These are phyloP conservation scores for Vigna radiata DNA, from an alignment of 306 rosid species.

Conservation along the genomic window DNA sequence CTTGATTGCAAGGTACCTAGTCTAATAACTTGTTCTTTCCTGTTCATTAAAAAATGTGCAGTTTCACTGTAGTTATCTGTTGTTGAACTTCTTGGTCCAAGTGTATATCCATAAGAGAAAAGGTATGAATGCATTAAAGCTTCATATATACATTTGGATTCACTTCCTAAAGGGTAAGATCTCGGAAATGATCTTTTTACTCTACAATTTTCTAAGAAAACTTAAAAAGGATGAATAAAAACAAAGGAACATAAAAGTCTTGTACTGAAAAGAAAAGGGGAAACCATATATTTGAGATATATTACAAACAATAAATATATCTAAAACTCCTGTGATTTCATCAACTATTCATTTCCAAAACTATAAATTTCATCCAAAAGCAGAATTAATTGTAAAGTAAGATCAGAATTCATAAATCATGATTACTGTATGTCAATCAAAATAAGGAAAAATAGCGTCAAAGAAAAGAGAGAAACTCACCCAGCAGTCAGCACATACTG, in stretches of 20 bases:
- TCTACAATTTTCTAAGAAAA: constrained; percentile 10
- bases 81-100: neutral
- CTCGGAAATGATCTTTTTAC: constrained; percentile 23
- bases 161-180: neutral
- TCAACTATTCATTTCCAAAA: constrained; percentile 37
- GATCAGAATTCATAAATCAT: constrained; percentile 25
- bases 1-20: constrained; percentile 36
- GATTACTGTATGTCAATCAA: neutral
- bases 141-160: neutral
- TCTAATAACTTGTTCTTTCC: neutral
- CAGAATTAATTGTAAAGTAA: constrained; percentile 17
- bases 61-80: neutral
- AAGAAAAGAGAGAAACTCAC: constrained; percentile 57
- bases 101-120: neutral
- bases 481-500: constrained; percentile 85
- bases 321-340: constrained; percentile 1
- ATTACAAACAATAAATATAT: constrained; percentile 16
- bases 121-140: constrained; percentile 3
- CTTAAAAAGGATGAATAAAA: constrained; percentile 30
- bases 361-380: constrained; percentile 20
- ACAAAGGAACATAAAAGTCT: constrained; percentile 21
- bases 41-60: constrained; percentile 17
- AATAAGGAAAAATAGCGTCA: constrained; percentile 32
- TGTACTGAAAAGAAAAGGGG: constrained; percentile 31
- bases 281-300: constrained; percentile 30